Evolutionary conservation across 768 basidiomycete genomes (phyloP).

Genomic region (Xerocomus spinulosus): DNA sequence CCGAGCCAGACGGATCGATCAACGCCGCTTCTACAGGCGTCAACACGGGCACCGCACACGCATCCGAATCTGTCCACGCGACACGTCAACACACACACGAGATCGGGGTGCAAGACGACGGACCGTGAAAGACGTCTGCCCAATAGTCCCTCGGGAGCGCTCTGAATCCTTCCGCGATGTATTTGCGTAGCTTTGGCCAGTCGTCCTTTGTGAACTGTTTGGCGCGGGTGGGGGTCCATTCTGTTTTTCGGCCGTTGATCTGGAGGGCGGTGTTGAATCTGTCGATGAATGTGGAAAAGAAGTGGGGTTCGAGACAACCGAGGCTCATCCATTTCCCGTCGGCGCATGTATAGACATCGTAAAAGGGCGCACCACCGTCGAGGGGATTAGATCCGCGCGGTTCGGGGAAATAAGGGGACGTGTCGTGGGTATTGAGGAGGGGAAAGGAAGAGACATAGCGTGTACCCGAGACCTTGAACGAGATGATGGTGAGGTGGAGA

Average conservation of each 20-base stretch:
- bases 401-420: constrained; percentile 36
- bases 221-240: constrained; percentile 52
- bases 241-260: constrained; percentile 34
- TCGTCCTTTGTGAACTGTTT: constrained; percentile 43
- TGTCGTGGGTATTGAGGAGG: constrained; percentile 41
- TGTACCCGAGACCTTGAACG: constrained; percentile 66
- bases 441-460: constrained; percentile 76
- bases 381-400: constrained; percentile 56
- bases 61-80: constrained; percentile 57
- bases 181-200: constrained; percentile 56
- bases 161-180: constrained; percentile 61
- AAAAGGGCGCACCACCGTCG: constrained; percentile 78
- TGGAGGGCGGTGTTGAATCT: constrained; percentile 50
- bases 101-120: background rate
- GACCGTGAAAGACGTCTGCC: constrained; percentile 63
- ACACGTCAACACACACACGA: background rate
- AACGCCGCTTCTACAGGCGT: constrained; percentile 55
- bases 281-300: constrained; percentile 59
- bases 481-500: background rate
- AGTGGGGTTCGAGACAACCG: constrained; percentile 70
- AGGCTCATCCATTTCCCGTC: constrained; percentile 75
- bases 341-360: constrained; percentile 66
- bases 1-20: constrained; percentile 34
- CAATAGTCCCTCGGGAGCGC: constrained; percentile 62
- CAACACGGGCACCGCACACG: constrained; percentile 68